These are phyloP conservation scores for Entonaema liquescens DNA, from an alignment of 495 filamentous ascomycete genomes.

Conservation along the genomic window DNA sequence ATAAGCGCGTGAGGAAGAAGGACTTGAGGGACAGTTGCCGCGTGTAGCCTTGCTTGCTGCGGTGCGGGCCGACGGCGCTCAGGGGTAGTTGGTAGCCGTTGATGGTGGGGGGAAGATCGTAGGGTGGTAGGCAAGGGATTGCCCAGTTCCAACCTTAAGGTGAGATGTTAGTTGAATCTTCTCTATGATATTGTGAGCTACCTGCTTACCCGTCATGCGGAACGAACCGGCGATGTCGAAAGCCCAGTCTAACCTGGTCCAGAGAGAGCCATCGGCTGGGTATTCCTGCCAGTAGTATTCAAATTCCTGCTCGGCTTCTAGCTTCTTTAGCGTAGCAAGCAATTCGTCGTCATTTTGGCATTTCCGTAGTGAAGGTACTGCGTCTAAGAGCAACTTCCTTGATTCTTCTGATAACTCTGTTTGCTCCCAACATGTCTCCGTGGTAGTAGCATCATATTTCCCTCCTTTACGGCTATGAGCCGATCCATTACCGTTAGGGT, in stretches of 20 bases:
- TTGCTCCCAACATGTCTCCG: background rate
- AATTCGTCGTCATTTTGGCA: background rate
- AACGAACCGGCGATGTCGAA: slow-evolving; percentile 73
- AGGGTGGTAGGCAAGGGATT: slow-evolving; percentile 64
- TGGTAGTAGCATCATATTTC: background rate
- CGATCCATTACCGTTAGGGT: background rate
- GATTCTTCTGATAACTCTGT: slow-evolving; percentile 6
- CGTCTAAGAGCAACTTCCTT: background rate
- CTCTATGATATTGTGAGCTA: background rate
- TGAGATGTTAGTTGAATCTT: background rate
- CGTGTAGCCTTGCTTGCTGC: slow-evolving; percentile 46
- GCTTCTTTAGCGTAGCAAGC: slow-evolving; percentile 8
- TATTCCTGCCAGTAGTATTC: slow-evolving; percentile 78
- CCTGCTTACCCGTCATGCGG: slow-evolving; percentile 63
- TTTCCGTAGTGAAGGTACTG: slow-evolving; percentile 5
- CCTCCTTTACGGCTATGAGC: background rate
- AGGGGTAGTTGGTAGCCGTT: slow-evolving; percentile 51
- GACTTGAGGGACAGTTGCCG: slow-evolving; percentile 50
- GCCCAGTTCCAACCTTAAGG: slow-evolving; percentile 76
- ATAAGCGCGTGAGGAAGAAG: slow-evolving; percentile 60
- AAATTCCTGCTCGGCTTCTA: slow-evolving; percentile 39
- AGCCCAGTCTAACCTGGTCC: slow-evolving; percentile 75
- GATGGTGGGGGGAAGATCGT: slow-evolving; percentile 53
- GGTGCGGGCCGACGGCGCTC: slow-evolving; percentile 48
- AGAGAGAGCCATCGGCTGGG: slow-evolving; percentile 62